These are phyloP conservation scores for Neofusicoccum sp. DNA, from an alignment of 2,329 filamentous ascomycete genomes.

Conservation along the genomic window DNA sequence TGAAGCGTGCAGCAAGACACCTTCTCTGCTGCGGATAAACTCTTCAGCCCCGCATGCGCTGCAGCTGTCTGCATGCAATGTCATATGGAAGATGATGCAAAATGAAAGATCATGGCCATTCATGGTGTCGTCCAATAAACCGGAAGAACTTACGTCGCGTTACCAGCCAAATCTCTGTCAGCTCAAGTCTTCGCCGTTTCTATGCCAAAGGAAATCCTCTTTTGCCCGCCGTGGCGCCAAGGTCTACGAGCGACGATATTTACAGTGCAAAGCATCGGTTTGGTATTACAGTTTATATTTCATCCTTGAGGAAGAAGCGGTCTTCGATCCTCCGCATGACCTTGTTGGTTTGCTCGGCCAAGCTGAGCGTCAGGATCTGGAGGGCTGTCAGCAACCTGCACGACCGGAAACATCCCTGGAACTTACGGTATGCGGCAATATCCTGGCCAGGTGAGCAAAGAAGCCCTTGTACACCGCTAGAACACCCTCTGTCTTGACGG, in stretches of 20 bases:
- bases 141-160: not conserved
- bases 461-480: constrained; percentile 98
- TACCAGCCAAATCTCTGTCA: not conserved
- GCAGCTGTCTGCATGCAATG: too few relatives aligned
- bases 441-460: constrained; percentile 88
- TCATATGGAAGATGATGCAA: not conserved
- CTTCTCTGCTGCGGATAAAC: too few relatives aligned
- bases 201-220: not conserved
- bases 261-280: not conserved
- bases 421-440: constrained; percentile 81
- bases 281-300: constrained; percentile 46
- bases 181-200: not conserved
- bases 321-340: constrained; percentile 77
- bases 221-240: not conserved
- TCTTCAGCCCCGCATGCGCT: too few relatives aligned
- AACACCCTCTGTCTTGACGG: constrained; percentile 84
- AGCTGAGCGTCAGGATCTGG: constrained; percentile 79
- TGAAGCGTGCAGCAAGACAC: too few relatives aligned
- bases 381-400: not conserved
- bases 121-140: not conserved
- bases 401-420: too few relatives aligned
- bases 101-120: not conserved
- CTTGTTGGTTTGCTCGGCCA: constrained; percentile 98
- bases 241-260: not conserved
- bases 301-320: constrained; percentile 48